Evolutionary conservation across 768 basidiomycete species (phyloP), one percentile per base, ranked within the genome.

Genomic region (Termitomyces sp.): DNA sequence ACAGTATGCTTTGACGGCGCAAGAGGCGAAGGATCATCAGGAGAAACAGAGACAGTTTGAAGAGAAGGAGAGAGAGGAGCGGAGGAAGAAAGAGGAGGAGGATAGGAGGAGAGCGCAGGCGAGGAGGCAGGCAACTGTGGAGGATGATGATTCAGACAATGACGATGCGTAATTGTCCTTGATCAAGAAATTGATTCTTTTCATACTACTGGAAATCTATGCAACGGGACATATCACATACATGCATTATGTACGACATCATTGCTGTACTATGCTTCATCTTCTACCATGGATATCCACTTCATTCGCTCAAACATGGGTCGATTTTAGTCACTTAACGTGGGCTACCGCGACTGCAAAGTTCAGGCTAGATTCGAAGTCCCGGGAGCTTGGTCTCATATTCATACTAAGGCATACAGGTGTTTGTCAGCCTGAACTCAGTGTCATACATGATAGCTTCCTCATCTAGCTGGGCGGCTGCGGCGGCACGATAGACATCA

Each of bases 11-110:
- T 69, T 83, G 70, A 81, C 78, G 41, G 72, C 75, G 60, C 71
- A 79, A 52, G 86, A 88, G 69, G 55, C 77, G 28, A 71, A 72
- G 57, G 82, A 84, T 38, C 75, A 79, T 60, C 78, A 79, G 52
- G 72, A 63, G 18, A 69, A 80, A 55, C 65, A 70, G 69, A 67
- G 66, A 51, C 49, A 52, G 35, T 26, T 13, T 23, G 58, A 61
- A 46, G 57, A 51, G 26, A 48, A 56, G 44, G 52, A 55, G n/a
- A 51, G 50, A 48, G 44, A 55, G 77, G 52, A 83, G 53, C 76
- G 40, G 71, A 73, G 56, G 81, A 83, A 43, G 75, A 79, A 26
- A 43, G 20, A 58, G 23, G 58, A 36, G 8, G 28, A 54, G 23
- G 47, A 40, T 43, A 32, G 28, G 33, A 20, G 57, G 44, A 20